Base-by-base conservation (phyloP, 257 asterid genomes). In the Coffea eugenioides region DNA sequence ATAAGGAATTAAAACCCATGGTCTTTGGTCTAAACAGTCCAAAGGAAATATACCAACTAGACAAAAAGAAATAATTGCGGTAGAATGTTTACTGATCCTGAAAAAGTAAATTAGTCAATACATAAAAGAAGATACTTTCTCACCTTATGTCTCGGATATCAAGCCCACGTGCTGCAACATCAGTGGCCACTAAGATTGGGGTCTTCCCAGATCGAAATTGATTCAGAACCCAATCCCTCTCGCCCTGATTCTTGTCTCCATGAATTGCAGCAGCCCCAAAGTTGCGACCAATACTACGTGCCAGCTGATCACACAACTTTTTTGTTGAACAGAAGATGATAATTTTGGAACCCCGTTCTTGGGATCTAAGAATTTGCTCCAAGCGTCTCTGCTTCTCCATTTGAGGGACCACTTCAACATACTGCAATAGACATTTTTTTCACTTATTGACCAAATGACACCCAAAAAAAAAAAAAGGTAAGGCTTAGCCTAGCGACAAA, bases 81-180 rank as follows among this genome's bases (percentile, higher is more conserved):
- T 18, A 23, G 34, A 8, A 6, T 8, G 0, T 61, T 27, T 3
- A 61, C 23, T 8, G 34, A 61, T 61, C 67, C 67, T 31, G 23
- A 61, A 61, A 61, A 61, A 61, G 34, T 61, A 61, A 61, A 61
- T 61, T 23, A 61, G 27, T 61, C 12, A 8, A 31, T 23, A 6
- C 7, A 56, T 51, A 71, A 15, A 75, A 70, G 48, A 64, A 62
- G 59, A 39, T 78, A 73, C 74, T 41, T 80, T 9, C 78, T 79
- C 71, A 93, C 98, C 98, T 93, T 82, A 95, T 89, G 85, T 95
- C 98, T 80, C 94, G 87, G 79, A 95, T 86, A 73, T 95, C 99
- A 77, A 95, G 98, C 80, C 99, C 99, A 70, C 99, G 90, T 59
- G 99, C 99, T 80, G 99, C 99, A 84, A 95, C 99, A 88, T 95